These are phyloP conservation scores for Pseudogymnoascus sp. DNA, from an alignment of 2,329 filamentous ascomycete genomes.

Conservation along the genomic window DNA sequence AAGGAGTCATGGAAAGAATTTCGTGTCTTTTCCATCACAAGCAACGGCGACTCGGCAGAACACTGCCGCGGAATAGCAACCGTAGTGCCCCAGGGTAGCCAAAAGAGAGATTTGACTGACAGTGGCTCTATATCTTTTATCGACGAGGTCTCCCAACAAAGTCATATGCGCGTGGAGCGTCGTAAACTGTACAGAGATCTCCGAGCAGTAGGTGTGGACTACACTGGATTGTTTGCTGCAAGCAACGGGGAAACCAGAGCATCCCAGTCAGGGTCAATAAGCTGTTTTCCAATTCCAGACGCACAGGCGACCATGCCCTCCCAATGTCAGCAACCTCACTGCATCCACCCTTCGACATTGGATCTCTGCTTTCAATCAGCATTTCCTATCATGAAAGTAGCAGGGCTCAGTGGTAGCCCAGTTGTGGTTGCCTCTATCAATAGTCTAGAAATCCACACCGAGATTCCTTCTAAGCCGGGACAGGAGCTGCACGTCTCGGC, in stretches of 20 bases:
- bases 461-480: neutral
- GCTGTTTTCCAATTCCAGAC: neutral
- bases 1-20: neutral
- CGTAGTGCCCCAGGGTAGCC: neutral
- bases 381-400: neutral
- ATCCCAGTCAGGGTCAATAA: neutral
- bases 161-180: neutral
- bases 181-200: neutral
- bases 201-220: neutral
- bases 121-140: neutral
- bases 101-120: neutral
- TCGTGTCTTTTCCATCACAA: neutral
- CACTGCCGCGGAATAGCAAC: neutral
- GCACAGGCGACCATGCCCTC: neutral
- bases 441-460: neutral
- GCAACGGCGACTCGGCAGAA: neutral
- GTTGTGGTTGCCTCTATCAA: neutral
- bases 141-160: neutral
- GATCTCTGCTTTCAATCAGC: neutral
- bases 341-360: neutral
- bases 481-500: neutral
- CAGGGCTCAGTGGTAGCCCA: neutral
- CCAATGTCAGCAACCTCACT: neutral
- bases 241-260: neutral
- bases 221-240: neutral